phyloP scores from a whole-genome alignment of 345 rosid species.

The Citrus mangshanensis region DNA sequence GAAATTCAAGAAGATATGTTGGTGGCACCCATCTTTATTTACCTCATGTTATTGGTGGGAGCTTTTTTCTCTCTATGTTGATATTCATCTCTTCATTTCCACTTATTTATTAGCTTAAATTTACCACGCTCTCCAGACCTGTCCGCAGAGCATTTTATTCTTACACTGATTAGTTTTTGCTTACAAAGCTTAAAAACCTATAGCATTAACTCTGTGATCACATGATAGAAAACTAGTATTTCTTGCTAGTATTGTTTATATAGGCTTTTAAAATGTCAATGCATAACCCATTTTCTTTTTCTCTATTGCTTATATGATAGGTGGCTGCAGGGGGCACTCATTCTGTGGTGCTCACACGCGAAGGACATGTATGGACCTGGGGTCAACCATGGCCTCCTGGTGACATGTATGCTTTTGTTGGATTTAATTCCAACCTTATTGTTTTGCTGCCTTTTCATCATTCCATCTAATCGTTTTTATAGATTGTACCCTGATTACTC shows the following conservation, averaged over 20 bases:
- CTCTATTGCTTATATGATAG: slow-evolving; percentile 34
- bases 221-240: background rate
- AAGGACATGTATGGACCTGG: slow-evolving; percentile 98
- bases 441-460: background rate
- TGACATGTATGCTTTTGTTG: slow-evolving; percentile 65
- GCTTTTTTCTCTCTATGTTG: background rate
- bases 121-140: background rate
- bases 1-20: background rate
- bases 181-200: background rate
- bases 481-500: background rate
- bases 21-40: background rate
- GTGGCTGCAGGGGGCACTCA: slow-evolving; percentile 99
- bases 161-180: background rate
- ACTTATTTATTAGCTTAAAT: too few relatives aligned
- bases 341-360: slow-evolving; percentile 90
- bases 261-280: background rate
- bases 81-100: background rate
- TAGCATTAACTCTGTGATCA: background rate
- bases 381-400: slow-evolving; percentile 99
- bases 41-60: background rate
- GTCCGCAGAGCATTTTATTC: background rate
- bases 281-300: background rate
- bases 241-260: background rate
- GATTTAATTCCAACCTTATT: background rate
- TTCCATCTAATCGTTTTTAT: background rate